Evolutionary conservation across 1,139 yeast species (phyloP), one percentile per base, ranked within the genome.

Genomic region (Debaryomyces coudertii): DNA sequence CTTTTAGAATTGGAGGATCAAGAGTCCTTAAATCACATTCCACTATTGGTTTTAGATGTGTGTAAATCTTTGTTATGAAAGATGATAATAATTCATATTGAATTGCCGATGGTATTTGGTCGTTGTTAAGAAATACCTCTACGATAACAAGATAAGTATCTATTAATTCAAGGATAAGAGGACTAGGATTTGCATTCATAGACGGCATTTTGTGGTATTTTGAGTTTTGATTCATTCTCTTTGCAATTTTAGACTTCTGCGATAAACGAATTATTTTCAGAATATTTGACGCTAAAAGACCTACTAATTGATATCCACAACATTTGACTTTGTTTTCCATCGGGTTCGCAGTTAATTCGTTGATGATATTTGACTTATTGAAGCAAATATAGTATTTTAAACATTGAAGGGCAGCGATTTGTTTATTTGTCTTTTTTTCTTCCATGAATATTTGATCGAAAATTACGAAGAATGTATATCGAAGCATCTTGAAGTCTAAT

Each of bases 311-410:
- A 28, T 46, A 53, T 2, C 47, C 49, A 30, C 47, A 43, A 11
- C 45, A 42, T 9, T 43, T 27, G 14, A 38, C 14, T 36, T 53
- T 53, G 27, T 50, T 47, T 33, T 47, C 41, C 29, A 37, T 44
- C 4, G 55, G 53, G n/a, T 51, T 38, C 8, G 28, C 37, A 29
- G 23, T 28, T 5, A 53, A 29, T 20, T 53, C 45, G 8, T 35
- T 14, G 14, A 47, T 34, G 12, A 54, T 36, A 8, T 18, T 37
- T 16, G 38, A 23, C 29, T 43, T 51, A 36, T 56, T 59, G 44
- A 57, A 58, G 25, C 57, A 53, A 15, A 60, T 34, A 45, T 55
- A 58, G 42, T 46, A 52, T 40, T 54, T 53, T 18, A 48, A 42
- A 18, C 48, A 45, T 15, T 36, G 30, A n/a, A 46, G 12, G 5